phyloP scores from a whole-genome alignment of 805 yeast species.

The Metschnikowia chrysomelidarum region DNA sequence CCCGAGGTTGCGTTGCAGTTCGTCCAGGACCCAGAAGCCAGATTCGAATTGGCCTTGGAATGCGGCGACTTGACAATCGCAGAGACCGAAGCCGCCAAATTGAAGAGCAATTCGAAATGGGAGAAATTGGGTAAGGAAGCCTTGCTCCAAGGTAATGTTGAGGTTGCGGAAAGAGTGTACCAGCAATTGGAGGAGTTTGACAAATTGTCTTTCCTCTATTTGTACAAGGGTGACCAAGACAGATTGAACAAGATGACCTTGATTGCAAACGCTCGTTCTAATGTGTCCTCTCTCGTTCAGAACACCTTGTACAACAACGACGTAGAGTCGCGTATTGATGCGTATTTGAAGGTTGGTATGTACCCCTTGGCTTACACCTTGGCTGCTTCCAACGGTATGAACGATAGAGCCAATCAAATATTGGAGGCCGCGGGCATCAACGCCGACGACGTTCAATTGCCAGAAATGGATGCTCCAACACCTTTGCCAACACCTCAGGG shows the following conservation, averaged over 20 bases:
- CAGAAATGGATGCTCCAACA: constrained; percentile 46
- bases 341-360: constrained; percentile 76
- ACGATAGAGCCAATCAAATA: constrained; percentile 69
- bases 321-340: constrained; percentile 68
- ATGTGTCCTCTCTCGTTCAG: constrained; percentile 74
- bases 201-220: constrained; percentile 83
- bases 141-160: constrained; percentile 81
- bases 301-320: constrained; percentile 78
- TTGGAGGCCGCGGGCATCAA: constrained; percentile 67
- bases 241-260: constrained; percentile 81
- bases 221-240: constrained; percentile 74
- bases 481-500: constrained; percentile 48
- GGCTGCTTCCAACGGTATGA: constrained; percentile 83
- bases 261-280: constrained; percentile 87
- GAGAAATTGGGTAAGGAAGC: constrained; percentile 83
- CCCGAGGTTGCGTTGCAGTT: constrained; percentile 98
- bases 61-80: constrained; percentile 88
- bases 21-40: constrained; percentile 93
- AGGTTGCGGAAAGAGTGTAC: constrained; percentile 79
- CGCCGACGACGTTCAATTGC: constrained; percentile 61
- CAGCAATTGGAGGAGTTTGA: constrained; percentile 87
- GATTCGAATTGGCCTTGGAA: constrained; percentile 93
- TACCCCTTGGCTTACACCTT: constrained; percentile 88
- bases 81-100: constrained; percentile 77
- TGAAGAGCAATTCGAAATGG: constrained; percentile 73